These are phyloP conservation scores for Calonectria pauciramosa DNA, from an alignment of 2,329 filamentous ascomycete species.

Conservation along the genomic window DNA sequence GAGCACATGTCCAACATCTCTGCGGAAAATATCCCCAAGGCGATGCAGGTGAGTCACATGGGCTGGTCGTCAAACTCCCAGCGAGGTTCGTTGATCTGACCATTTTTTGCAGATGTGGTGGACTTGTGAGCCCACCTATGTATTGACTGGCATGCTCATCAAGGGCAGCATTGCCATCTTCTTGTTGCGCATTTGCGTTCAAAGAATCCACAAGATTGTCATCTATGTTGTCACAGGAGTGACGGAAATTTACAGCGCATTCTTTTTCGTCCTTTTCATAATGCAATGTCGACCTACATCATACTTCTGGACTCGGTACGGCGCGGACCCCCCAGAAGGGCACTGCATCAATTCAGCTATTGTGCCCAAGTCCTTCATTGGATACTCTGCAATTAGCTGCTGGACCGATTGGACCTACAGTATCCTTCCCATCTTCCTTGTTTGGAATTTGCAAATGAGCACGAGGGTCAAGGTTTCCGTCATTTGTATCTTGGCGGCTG, in stretches of 20 bases:
- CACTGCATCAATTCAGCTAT: constrained; percentile 47
- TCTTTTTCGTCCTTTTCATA: constrained; percentile 56
- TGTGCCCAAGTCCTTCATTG: constrained; percentile 50
- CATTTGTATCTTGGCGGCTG: constrained; percentile 48
- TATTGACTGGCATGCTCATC: constrained; percentile 51
- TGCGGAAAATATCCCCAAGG: constrained; percentile 36
- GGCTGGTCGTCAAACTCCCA: too few relatives aligned
- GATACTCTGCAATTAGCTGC: constrained; percentile 55
- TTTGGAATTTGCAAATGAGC: constrained; percentile 58
- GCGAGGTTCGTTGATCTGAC: constrained; percentile 2
- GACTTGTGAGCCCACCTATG: constrained; percentile 58
- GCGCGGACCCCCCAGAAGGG: constrained; percentile 44
- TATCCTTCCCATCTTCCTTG: constrained; percentile 55
- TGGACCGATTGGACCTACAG: constrained; percentile 56
- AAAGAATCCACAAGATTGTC: constrained; percentile 45
- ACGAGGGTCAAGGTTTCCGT: constrained; percentile 54
- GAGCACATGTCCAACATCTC: constrained; percentile 38
- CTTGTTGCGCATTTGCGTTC: constrained; percentile 52
- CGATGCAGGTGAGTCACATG: constrained; percentile 47
- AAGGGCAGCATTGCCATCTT: constrained; percentile 58
- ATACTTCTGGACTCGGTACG: constrained; percentile 54
- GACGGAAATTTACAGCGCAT: constrained; percentile 50
- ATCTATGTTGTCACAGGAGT: constrained; percentile 48
- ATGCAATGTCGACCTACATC: constrained; percentile 56
- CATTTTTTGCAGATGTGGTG: constrained; percentile 49